Conservation (phyloP, 495 filamentous ascomycete species). For the Tirmania nivea region DNA sequence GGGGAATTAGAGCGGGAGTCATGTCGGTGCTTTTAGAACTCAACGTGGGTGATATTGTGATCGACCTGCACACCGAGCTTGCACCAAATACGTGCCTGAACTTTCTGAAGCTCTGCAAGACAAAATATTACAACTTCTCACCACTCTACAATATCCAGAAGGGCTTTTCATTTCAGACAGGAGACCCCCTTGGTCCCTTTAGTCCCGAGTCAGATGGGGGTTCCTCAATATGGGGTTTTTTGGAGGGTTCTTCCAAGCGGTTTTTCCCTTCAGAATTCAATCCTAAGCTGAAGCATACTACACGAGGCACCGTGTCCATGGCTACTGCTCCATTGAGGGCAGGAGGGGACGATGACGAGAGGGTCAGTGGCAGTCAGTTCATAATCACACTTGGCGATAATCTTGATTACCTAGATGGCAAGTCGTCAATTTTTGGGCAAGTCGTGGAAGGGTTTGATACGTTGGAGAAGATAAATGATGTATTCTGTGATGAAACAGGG, state of each 20-base stretch:
- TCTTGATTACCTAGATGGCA: conserved; percentile 72
- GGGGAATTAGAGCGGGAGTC: not conserved
- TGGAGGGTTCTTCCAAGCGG: conserved; percentile 48
- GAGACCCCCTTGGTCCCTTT: conserved; percentile 72
- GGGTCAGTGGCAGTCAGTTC: conserved; percentile 72
- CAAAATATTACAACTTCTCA: conserved; percentile 95
- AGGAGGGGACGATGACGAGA: conserved; percentile 45
- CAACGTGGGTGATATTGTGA: conserved; percentile 64
- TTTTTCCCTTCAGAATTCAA: conserved; percentile 69
- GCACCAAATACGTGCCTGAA: conserved; percentile 81
- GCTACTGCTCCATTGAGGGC: conserved; percentile 41
- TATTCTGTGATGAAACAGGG: conserved; percentile 65
- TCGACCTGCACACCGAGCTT: conserved; percentile 71
- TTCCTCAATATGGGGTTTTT: conserved; percentile 69
- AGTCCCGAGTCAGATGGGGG: conserved; percentile 72
- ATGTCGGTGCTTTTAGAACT: conserved; percentile 81
- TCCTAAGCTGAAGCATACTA: conserved; percentile 62
- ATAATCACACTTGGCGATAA: conserved; percentile 71
- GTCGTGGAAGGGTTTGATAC: conserved; percentile 86
- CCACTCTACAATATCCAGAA: conserved; percentile 74
- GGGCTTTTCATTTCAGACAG: conserved; percentile 84
- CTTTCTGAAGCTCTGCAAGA: conserved; percentile 92
- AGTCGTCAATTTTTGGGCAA: conserved; percentile 81
- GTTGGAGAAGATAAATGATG: conserved; percentile 76
- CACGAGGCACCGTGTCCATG: conserved; percentile 84